Evolutionary conservation across 1,139 yeast genomes (phyloP).

Genomic region (Entelexis paramagnoliae): DNA sequence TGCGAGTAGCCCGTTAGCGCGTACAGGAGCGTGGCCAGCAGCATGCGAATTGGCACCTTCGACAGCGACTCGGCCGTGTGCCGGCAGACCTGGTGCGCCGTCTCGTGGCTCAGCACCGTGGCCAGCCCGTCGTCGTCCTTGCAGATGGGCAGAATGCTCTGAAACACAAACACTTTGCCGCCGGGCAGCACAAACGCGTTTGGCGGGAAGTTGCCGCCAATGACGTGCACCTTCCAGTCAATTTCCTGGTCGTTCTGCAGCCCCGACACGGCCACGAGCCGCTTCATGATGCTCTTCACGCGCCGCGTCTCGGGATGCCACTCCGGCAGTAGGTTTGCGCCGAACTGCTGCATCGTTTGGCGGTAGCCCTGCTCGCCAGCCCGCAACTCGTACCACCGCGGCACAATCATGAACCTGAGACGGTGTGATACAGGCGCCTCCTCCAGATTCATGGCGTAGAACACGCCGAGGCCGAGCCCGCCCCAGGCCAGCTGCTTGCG

Average conservation of each 20-base stretch:
- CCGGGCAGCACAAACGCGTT: conserved; percentile 95
- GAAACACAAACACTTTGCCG: conserved; percentile 86
- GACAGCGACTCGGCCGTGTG: conserved; percentile 74
- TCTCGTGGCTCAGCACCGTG: conserved; percentile 84
- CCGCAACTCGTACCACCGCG: conserved; percentile 51
- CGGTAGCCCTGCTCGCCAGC: conserved; percentile 63
- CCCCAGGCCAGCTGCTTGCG: conserved; percentile 26
- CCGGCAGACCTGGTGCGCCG: conserved; percentile 87
- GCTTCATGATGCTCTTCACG: conserved; percentile 51
- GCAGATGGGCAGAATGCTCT: conserved; percentile 69
- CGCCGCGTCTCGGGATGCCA: conserved; percentile 38
- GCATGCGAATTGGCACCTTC: conserved; percentile 39
- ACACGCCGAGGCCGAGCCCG: conserved; percentile 31
- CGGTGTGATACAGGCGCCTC: conserved; percentile 79
- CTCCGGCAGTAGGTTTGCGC: conserved; percentile 32
- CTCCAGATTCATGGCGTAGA: conserved; percentile 58
- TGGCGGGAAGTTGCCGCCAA: conserved; percentile 59
- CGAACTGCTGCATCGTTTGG: conserved; percentile 41
- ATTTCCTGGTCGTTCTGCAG: conserved; percentile 35
- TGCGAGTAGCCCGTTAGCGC: conserved; percentile 44
- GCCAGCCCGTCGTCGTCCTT: conserved; percentile 83
- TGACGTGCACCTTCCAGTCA: conserved; percentile 70
- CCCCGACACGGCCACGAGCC: conserved; percentile 41
- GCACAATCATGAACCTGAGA: conserved; percentile 60
- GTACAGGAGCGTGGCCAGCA: conserved; percentile 43